Conservation (phyloP, 495 filamentous ascomycete genomes). For the Lentithecium fluviatile region DNA sequence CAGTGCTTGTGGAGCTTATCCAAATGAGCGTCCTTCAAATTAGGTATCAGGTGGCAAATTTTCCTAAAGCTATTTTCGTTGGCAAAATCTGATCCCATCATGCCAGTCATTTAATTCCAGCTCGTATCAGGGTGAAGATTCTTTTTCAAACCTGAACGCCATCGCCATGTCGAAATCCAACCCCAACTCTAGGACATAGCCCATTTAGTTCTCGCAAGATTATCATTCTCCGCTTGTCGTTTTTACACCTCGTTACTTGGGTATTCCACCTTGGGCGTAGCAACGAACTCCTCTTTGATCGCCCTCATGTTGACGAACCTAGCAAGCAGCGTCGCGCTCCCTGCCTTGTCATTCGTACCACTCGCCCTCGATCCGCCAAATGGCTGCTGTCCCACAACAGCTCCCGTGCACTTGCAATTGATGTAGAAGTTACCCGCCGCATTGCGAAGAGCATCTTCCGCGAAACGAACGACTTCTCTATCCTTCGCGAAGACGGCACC, state of each 20-base stretch:
- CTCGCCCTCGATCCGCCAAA: conserved; percentile 46
- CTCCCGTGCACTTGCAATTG: conserved; percentile 46
- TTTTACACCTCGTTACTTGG: conserved; percentile 41
- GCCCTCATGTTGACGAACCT: conserved; percentile 46
- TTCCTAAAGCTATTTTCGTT: too few relatives aligned
- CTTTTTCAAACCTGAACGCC: too few relatives aligned
- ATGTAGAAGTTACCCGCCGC: conserved; percentile 48
- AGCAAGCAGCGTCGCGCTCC: conserved; percentile 42
- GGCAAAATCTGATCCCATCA: too few relatives aligned
- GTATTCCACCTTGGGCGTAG: conserved; percentile 41
- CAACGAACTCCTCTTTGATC: conserved; percentile 47
- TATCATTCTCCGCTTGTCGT: too few relatives aligned
- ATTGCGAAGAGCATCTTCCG: conserved; percentile 44
- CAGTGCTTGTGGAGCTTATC: too few relatives aligned
- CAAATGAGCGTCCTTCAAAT: too few relatives aligned
- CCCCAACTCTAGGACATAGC: too few relatives aligned
- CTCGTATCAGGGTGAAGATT: too few relatives aligned
- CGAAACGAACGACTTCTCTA: conserved; percentile 40
- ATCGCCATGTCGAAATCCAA: too few relatives aligned
- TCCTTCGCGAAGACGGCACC: conserved; percentile 46
- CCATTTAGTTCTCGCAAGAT: too few relatives aligned
- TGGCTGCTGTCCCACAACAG: conserved; percentile 47
- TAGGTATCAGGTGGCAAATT: too few relatives aligned
- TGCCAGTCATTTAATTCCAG: too few relatives aligned
- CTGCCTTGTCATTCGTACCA: conserved; percentile 49